Evolutionary conservation across 2,329 filamentous ascomycete genomes (phyloP), one percentile per base, ranked within the genome.

Genomic region (Penicillium sp.): DNA sequence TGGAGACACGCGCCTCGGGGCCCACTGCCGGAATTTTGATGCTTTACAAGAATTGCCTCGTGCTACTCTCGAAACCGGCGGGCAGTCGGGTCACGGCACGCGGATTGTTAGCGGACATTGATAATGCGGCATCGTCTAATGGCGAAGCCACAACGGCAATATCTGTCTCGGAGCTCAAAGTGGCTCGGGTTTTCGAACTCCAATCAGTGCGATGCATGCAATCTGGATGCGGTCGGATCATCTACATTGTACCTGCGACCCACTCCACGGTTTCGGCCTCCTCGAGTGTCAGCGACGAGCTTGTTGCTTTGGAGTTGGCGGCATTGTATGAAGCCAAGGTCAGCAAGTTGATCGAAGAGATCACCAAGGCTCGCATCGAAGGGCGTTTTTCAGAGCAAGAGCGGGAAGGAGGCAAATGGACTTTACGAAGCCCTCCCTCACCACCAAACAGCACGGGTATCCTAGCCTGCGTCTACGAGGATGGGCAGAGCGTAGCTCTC

Each of bases 311-410:
- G 61, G 69, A 85, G 36, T 76, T 95, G 1, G 80, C 84, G 43
- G 87, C 88, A 45, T 72, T 79, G 6, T 91, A 91, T 59, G 87
- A 95, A 63, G 84, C 83, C 26, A 90, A 84, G 65, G 88, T 86
- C 1, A 73, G 76, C 13, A 87, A 85, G 51, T 84, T 88, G 69
- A 82, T 83, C 27, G 91, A 97, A 68, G 93, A 97, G 55, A 77
- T 96, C 9, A 82, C 84, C 41, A 94, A 91, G 70, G 90, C 90
- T 7, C 83, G 85, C 54, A 82, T 96, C 11, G 91, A 96, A 68
- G 86, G 84, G 5, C 81, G 90, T 9, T 95, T 94, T 61, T 74
- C 86, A 0, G 90, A 95, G 64, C 67, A 74, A n/a, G 88, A 95
- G 71, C 82, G 90, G 49, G 89, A 95, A 66, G 81, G 85, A 49